Percentiles rank a stretch among this genome's conserved stretches.
phyloP scores from a whole-genome alignment of 495 filamentous ascomycete species.

The Trichoderma virens region DNA sequence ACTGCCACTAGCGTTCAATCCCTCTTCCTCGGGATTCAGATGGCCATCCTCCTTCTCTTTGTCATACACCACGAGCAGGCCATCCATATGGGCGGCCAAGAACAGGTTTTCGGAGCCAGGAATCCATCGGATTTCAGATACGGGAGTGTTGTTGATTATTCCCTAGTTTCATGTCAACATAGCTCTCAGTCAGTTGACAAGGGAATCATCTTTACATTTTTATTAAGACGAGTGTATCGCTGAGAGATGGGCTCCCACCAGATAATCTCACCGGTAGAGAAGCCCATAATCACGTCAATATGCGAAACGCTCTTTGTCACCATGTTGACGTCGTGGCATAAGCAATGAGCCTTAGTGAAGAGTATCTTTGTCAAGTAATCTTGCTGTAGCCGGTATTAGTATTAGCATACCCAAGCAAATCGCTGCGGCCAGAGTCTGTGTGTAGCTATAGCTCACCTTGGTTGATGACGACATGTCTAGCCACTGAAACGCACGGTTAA shows the following conservation, averaged over 20 bases:
- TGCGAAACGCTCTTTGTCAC: conserved; percentile 71
- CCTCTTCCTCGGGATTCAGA: conserved; percentile 41
- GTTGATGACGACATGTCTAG: conserved; percentile 47
- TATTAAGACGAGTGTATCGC: conserved; percentile 92
- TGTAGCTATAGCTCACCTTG: conserved; percentile 37
- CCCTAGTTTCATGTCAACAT: conserved; percentile 43
- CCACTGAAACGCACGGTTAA: conserved; percentile 85
- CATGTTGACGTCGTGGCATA: conserved; percentile 89
- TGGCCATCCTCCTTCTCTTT: conserved; percentile 93
- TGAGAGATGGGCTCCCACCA: conserved; percentile 98
- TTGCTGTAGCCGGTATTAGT: conserved; percentile 35
- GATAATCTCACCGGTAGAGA: conserved; percentile 91
- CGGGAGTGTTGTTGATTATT: conserved; percentile 73
- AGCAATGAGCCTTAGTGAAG: conserved; percentile 89
- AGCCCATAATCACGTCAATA: conserved; percentile 89
- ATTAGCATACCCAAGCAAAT: not conserved
- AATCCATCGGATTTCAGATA: conserved; percentile 86
- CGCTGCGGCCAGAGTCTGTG: too few relatives aligned
- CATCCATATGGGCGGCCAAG: conserved; percentile 87
- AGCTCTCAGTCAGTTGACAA: not conserved
- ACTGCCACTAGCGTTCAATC: conserved; percentile 15
- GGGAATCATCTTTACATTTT: conserved; percentile 54
- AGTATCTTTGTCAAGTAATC: conserved; percentile 92
- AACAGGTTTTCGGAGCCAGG: conserved; percentile 92
- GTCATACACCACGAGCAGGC: conserved; percentile 90